These are phyloP conservation scores for Escovopsis weberi DNA, from an alignment of 2,329 filamentous ascomycete species.

Conservation along the genomic window DNA sequence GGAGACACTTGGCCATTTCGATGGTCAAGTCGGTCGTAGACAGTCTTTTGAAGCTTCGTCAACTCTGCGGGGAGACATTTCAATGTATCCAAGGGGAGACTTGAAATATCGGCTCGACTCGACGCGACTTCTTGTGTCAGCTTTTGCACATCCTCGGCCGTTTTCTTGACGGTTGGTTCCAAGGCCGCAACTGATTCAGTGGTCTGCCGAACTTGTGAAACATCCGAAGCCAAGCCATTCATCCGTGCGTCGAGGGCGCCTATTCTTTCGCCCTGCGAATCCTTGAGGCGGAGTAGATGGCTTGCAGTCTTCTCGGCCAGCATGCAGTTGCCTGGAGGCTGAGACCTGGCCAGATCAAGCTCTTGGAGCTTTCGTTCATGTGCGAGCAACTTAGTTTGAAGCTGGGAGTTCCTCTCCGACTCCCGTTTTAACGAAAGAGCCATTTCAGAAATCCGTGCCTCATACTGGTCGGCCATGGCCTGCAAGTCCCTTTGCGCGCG, in stretches of 20 bases:
- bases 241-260: neutral
- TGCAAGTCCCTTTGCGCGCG: no score
- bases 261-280: neutral
- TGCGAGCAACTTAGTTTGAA: neutral
- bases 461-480: neutral
- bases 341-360: neutral
- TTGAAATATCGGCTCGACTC: neutral
- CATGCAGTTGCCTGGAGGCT: no score
- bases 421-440: neutral
- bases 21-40: neutral
- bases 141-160: neutral
- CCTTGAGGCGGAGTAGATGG: neutral
- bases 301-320: no score
- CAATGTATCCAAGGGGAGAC: neutral
- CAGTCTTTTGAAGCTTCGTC: neutral
- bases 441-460: neutral
- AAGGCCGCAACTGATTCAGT: neutral
- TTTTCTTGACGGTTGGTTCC: neutral
- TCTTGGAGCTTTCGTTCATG: neutral
- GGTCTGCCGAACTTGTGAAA: neutral
- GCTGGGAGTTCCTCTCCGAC: neutral
- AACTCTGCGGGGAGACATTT: neutral
- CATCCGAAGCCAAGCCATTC: no score
- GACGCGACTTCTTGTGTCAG: neutral
- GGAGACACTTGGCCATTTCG: neutral